Percentiles rank a stretch among this genome's conserved stretches.
These are phyloP conservation scores for Articulospora tetracladia DNA, from an alignment of 495 filamentous ascomycete species.

Conservation along the genomic window DNA sequence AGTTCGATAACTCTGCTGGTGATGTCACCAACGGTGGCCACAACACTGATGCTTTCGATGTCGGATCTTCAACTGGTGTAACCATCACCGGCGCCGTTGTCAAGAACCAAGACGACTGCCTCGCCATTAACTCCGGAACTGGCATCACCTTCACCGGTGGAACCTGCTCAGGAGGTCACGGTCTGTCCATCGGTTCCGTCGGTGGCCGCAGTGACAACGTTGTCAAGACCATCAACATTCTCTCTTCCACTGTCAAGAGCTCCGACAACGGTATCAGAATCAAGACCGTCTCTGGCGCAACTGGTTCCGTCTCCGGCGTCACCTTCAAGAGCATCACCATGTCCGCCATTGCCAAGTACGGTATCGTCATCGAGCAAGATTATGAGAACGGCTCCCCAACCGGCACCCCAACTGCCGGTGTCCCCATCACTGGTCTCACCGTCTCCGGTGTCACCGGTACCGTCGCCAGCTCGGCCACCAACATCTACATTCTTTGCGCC, in stretches of 20 bases:
- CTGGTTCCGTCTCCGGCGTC: slow-evolving; percentile 53
- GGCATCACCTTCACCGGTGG: slow-evolving; percentile 48
- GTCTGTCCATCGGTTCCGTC: slow-evolving; percentile 67
- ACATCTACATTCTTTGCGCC: slow-evolving; percentile 54
- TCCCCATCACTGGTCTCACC: slow-evolving; percentile 58
- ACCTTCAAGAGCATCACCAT: slow-evolving; percentile 58
- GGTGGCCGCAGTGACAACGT: slow-evolving; percentile 59
- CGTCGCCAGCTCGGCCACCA: slow-evolving; percentile 37
- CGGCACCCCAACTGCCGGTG: slow-evolving; percentile 54
- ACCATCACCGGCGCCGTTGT: slow-evolving; percentile 53
- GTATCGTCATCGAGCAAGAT: slow-evolving; percentile 67
- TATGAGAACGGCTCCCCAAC: slow-evolving; percentile 62
- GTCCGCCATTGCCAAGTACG: slow-evolving; percentile 54
- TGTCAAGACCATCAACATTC: slow-evolving; percentile 52
- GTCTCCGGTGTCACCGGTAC: slow-evolving; percentile 49
- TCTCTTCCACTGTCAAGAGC: slow-evolving; percentile 46
- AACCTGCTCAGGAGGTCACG: slow-evolving; percentile 55
- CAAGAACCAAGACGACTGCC: slow-evolving; percentile 63
- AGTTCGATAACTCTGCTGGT: slow-evolving; percentile 39
- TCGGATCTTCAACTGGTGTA: slow-evolving; percentile 43
- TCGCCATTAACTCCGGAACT: slow-evolving; percentile 58
- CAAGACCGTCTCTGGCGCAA: slow-evolving; percentile 55
- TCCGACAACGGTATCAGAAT: slow-evolving; percentile 57
- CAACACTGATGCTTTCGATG: slow-evolving; percentile 67
- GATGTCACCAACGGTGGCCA: slow-evolving; percentile 47